Conservation (phyloP, 176 grass and related monocot genomes). For the Zoysia japonica region DNA sequence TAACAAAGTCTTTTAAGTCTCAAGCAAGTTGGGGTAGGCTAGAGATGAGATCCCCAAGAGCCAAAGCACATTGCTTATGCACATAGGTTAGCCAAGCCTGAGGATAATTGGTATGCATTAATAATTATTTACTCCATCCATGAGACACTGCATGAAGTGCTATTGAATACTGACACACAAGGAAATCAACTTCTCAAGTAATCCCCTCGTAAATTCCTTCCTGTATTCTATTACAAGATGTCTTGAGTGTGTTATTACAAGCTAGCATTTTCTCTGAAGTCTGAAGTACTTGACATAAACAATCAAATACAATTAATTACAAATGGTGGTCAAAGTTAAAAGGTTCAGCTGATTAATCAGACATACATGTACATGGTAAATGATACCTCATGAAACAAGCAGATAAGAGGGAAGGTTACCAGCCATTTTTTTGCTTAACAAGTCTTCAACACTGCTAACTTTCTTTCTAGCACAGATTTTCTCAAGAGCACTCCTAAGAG, state of each 20-base stretch:
- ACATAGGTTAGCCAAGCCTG: background rate
- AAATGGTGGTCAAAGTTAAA: background rate
- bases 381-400: constrained; percentile 12
- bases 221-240: background rate
- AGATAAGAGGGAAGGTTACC: constrained; percentile 47
- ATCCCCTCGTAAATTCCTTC: background rate
- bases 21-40: no score
- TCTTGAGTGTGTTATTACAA: background rate
- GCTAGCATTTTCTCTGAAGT: background rate
- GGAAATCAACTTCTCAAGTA: background rate
- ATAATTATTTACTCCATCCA: background rate
- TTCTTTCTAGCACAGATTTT: constrained; percentile 64
- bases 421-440: constrained; percentile 44
- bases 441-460: constrained; percentile 61
- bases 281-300: background rate
- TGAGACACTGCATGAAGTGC: background rate
- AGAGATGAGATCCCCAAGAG: no score
- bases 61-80: no score
- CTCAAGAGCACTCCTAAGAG: constrained; percentile 58
- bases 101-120: background rate
- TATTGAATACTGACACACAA: background rate
- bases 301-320: constrained; percentile 25
- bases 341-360: background rate
- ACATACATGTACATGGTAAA: background rate
- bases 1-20: no score